Conservation (phyloP, 1,284 basidiomycete species). For the Boletellus deceptivus region DNA sequence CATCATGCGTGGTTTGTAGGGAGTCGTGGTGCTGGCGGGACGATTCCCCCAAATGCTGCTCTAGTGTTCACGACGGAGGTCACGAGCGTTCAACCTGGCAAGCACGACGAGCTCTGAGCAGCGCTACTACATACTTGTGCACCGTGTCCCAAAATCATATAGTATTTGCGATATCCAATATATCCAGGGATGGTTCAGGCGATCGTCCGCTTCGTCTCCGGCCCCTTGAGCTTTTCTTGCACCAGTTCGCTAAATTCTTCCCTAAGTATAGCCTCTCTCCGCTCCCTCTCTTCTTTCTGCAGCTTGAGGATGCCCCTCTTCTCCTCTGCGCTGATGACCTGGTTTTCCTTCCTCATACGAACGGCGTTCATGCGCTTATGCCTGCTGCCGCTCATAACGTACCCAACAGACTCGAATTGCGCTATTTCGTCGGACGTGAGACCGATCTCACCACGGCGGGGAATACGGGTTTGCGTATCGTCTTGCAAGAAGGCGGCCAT, state of each 20-base stretch:
- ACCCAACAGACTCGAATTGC: constrained; percentile 85
- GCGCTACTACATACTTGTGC: neutral
- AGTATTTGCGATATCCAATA: too few relatives aligned
- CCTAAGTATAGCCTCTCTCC: constrained; percentile 79
- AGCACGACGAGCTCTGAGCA: constrained; percentile 40
- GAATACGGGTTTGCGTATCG: constrained; percentile 87
- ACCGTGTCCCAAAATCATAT: neutral
- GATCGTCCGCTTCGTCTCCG: constrained; percentile 22
- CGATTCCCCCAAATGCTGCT: constrained; percentile 83
- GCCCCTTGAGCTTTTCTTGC: constrained; percentile 63
- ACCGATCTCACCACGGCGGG: constrained; percentile 97
- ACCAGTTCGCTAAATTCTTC: constrained; percentile 83
- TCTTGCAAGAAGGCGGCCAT: constrained; percentile 95
- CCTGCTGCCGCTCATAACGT: constrained; percentile 96
- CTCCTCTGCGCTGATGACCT: constrained; percentile 97
- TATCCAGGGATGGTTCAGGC: too few relatives aligned
- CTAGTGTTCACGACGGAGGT: constrained; percentile 91
- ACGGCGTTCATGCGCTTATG: constrained; percentile 97
- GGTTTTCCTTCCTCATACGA: constrained; percentile 97
- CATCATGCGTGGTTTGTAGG: constrained; percentile 44
- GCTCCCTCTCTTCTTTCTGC: constrained; percentile 89
- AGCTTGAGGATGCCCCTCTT: constrained; percentile 91
- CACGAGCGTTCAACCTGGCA: constrained; percentile 45
- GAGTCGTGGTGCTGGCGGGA: constrained; percentile 66
- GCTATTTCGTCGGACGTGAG: constrained; percentile 86